Conservation (phyloP, 176 grass and related monocot genomes). For the Zoysia japonica region DNA sequence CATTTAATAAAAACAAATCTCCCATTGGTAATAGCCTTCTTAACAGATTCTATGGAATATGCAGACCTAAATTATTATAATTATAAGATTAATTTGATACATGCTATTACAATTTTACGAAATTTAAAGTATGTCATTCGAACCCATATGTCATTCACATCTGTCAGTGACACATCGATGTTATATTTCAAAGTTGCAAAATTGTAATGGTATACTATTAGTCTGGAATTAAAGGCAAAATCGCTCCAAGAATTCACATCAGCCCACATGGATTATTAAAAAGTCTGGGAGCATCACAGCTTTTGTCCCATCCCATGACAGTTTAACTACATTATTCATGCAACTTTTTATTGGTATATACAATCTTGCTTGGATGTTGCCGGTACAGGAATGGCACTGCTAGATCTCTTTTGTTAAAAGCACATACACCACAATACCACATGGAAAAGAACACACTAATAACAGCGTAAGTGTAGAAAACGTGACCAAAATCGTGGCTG, state of each 20-base stretch:
- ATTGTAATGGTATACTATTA: no score
- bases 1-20: no score
- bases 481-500: not conserved
- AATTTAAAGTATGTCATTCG: no score
- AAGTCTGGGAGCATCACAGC: not conserved
- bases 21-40: no score
- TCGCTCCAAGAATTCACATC: not conserved
- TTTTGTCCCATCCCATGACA: conserved; percentile 19
- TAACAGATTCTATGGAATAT: no score
- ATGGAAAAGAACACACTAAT: not conserved
- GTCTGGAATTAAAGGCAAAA: not conserved
- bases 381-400: not conserved
- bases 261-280: not conserved
- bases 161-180: no score
- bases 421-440: not conserved
- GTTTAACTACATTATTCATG: conserved; percentile 2
- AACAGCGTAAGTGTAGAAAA: conserved; percentile 1
- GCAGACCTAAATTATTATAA: no score
- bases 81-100: no score
- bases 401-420: conserved; percentile 3
- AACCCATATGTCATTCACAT: no score
- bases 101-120: no score
- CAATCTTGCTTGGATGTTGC: conserved; percentile 3
- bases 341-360: not conserved
- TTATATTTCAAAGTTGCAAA: no score